Conservation (phyloP, 441 rosid genomes). For the Hura crepitans region DNA sequence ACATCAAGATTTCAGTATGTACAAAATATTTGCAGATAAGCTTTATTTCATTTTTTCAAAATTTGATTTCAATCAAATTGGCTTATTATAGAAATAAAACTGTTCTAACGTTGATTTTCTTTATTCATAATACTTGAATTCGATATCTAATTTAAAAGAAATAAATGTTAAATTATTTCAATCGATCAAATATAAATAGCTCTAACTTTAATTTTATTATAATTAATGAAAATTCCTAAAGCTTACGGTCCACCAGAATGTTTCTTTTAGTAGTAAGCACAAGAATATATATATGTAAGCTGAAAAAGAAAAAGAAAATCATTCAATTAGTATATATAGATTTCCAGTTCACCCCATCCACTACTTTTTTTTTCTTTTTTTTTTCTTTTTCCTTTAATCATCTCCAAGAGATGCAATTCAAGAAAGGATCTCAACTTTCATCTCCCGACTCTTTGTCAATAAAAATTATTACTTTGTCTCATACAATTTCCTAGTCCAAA, state of each 20-base stretch:
- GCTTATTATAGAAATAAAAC: no score
- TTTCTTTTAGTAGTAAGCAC: not conserved
- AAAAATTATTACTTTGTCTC: not conserved
- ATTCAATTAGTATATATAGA: not conserved
- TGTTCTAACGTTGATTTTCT: no score
- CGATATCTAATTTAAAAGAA: no score
- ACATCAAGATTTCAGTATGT: not conserved
- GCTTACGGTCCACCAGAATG: slow-evolving; percentile 12
- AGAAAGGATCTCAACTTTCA: slow-evolving; percentile 5
- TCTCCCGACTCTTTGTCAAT: not conserved
- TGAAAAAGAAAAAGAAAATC: not conserved
- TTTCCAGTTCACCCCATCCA: slow-evolving; percentile 20
- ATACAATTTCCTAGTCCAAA: not conserved
- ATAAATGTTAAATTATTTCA: no score
- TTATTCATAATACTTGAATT: not conserved
- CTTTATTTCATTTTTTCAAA: no score
- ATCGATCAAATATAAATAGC: no score
- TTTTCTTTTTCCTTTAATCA: slow-evolving; percentile 6
- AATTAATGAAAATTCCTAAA: not conserved
- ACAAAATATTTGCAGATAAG: no score
- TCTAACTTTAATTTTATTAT: not conserved
- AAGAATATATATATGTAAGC: not conserved
- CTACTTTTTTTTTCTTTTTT: slow-evolving; percentile 6
- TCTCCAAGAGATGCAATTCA: slow-evolving; percentile 8
- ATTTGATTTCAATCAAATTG: no score